Conservation (phyloP, 805 yeast genomes). For the Yarrowia osloensis region DNA sequence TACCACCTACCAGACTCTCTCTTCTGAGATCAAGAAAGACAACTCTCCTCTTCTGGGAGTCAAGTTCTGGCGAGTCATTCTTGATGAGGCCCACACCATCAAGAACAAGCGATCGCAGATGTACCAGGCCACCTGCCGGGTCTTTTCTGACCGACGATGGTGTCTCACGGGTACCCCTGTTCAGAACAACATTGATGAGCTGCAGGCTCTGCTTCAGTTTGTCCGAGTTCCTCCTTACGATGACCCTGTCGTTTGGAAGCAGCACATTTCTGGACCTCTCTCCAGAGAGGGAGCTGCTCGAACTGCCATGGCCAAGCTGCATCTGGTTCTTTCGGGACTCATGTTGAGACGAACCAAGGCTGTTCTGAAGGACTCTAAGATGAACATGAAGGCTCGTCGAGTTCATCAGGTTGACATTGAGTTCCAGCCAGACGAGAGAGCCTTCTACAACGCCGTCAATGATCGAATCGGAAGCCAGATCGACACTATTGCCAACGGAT, state of each 20-base stretch:
- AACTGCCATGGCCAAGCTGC: constrained; percentile 37
- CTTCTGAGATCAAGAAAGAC: constrained; percentile 13
- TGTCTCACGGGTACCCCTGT: constrained; percentile 67
- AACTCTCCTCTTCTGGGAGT: constrained; percentile 28
- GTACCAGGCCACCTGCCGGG: constrained; percentile 49
- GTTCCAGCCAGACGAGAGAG: constrained; percentile 39
- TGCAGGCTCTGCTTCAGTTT: constrained; percentile 54
- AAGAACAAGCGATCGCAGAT: constrained; percentile 53
- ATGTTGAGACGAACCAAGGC: constrained; percentile 53
- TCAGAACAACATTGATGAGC: constrained; percentile 57
- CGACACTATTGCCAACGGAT: constrained; percentile 27
- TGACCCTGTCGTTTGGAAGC: constrained; percentile 36
- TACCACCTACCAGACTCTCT: constrained; percentile 21
- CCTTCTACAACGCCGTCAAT: constrained; percentile 39
- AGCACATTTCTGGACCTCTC: constrained; percentile 39
- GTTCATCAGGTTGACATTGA: constrained; percentile 36
- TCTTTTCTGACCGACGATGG: constrained; percentile 54
- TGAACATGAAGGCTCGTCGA: constrained; percentile 37
- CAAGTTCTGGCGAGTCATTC: constrained; percentile 48
- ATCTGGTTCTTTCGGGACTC: constrained; percentile 39
- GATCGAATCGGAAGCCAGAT: constrained; percentile 32
- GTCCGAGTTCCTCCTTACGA: constrained; percentile 34
- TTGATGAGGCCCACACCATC: constrained; percentile 70
- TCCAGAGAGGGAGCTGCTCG: constrained; percentile 31
- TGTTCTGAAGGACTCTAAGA: constrained; percentile 39